Conservation (phyloP, 2,329 filamentous ascomycete species). For the Capronia epimyces region DNA sequence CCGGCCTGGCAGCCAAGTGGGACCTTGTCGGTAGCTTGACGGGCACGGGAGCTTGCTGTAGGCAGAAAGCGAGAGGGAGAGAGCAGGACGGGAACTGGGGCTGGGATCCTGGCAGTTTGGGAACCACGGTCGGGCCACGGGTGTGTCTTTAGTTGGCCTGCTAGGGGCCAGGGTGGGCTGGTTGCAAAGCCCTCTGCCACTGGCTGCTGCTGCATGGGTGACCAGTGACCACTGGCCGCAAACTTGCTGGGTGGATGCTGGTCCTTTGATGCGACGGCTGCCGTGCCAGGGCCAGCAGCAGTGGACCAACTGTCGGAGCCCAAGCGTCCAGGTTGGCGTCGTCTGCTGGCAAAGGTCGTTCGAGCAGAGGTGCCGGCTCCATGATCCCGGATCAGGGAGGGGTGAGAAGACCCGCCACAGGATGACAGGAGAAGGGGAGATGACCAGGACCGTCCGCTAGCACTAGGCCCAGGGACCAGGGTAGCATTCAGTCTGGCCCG, state of each 20-base stretch:
- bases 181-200: background rate
- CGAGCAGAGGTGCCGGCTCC: background rate
- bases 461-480: conserved; percentile 10
- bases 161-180: conserved; percentile 2
- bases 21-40: background rate
- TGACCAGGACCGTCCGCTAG: conserved; percentile 7
- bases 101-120: background rate
- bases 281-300: background rate
- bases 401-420: conserved; percentile 1
- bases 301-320: background rate
- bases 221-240: background rate
- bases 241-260: background rate
- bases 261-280: conserved; percentile 1
- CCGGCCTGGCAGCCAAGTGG: conserved; percentile 1
- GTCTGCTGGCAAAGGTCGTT: conserved; percentile 6
- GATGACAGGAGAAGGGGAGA: conserved; percentile 7
- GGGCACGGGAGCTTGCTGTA: background rate
- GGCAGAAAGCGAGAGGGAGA: background rate
- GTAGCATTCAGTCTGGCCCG: conserved; percentile 3
- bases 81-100: conserved; percentile 4
- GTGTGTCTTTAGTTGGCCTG: conserved; percentile 1
- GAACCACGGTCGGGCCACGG: conserved; percentile 1
- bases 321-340: conserved; percentile 1
- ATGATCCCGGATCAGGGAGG: conserved; percentile 12
- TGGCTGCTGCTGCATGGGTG: background rate